Evolutionary conservation across 1,139 yeast species (phyloP).

Genomic region (Schwanniomyces etchellsii): DNA sequence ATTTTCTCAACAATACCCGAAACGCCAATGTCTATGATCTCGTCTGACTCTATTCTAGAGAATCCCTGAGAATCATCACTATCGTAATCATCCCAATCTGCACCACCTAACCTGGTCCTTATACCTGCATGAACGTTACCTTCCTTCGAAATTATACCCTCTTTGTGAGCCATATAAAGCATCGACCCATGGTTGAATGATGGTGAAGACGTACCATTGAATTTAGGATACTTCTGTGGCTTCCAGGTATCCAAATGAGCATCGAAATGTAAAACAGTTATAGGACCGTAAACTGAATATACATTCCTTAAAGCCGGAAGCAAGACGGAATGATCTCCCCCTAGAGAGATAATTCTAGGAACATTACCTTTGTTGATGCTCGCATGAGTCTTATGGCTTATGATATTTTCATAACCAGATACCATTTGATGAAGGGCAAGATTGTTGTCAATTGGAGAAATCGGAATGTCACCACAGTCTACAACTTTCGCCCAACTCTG

Average conservation of each 20-base stretch:
- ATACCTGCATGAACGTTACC: constrained; percentile 28
- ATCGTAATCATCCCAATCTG: constrained; percentile 16
- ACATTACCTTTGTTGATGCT: constrained; percentile 1
- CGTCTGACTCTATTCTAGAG: constrained; percentile 9
- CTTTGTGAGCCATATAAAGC: constrained; percentile 20
- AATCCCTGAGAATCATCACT: constrained; percentile 11
- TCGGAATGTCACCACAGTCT: constrained; percentile 54
- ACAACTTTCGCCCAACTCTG: constrained; percentile 23
- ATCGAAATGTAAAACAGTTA: constrained; percentile 52
- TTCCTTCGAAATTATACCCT: constrained; percentile 9
- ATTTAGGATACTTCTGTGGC: constrained; percentile 23
- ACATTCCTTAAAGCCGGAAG: constrained; percentile 47
- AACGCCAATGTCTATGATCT: constrained; percentile 10
- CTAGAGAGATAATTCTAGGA: constrained; percentile 41
- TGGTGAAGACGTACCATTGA: constrained; percentile 8
- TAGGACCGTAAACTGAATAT: constrained; percentile 35
- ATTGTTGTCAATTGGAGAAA: constrained; percentile 52
- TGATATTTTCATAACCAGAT: constrained; percentile 45
- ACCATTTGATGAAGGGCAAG: constrained; percentile 49
- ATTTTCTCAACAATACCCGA: constrained; percentile 9
- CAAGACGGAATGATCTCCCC: constrained; percentile 56
- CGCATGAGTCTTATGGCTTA: constrained; percentile 13
- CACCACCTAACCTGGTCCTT: constrained; percentile 22
- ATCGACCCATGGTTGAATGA: constrained; percentile 12
- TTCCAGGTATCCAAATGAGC: constrained; percentile 61